These are phyloP conservation scores for Vinca minor DNA, from an alignment of 257 asterid genomes.

Conservation along the genomic window DNA sequence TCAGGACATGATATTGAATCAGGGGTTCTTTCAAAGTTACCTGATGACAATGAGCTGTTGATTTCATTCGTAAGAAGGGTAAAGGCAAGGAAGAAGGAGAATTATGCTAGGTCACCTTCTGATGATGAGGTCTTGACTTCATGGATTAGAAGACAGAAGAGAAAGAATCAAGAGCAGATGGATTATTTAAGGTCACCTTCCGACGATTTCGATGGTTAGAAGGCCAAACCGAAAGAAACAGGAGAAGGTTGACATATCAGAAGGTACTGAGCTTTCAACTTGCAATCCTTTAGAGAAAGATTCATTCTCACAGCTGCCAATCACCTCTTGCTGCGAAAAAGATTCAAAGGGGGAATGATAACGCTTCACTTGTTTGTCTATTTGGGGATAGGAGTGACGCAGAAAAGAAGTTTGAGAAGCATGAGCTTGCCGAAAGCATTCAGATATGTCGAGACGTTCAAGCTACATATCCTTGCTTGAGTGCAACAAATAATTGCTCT, in stretches of 20 bases:
- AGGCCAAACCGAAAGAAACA: not conserved
- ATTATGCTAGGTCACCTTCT: no score
- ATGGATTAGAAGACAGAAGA: no score
- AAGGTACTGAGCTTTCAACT: not conserved
- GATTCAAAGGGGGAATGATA: conserved; percentile 5
- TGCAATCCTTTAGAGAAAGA: not conserved
- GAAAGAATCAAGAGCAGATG: no score
- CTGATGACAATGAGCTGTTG: no score
- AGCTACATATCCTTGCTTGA: conserved; percentile 1
- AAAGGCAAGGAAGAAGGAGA: no score
- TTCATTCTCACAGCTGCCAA: not conserved
- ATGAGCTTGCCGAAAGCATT: not conserved
- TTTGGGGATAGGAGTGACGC: conserved; percentile 2
- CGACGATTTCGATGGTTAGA: no score
- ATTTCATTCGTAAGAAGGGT: no score
- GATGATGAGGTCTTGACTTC: no score
- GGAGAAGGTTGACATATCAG: not conserved
- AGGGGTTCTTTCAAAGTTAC: no score
- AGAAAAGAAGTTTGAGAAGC: not conserved
- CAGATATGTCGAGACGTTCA: not conserved
- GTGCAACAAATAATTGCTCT: not conserved
- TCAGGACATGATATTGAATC: no score
- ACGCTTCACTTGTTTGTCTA: not conserved
- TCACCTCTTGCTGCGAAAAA: not conserved
- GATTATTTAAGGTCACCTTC: no score